Conservation (phyloP, 768 basidiomycete species). For the Dioszegia aurantiaca region DNA sequence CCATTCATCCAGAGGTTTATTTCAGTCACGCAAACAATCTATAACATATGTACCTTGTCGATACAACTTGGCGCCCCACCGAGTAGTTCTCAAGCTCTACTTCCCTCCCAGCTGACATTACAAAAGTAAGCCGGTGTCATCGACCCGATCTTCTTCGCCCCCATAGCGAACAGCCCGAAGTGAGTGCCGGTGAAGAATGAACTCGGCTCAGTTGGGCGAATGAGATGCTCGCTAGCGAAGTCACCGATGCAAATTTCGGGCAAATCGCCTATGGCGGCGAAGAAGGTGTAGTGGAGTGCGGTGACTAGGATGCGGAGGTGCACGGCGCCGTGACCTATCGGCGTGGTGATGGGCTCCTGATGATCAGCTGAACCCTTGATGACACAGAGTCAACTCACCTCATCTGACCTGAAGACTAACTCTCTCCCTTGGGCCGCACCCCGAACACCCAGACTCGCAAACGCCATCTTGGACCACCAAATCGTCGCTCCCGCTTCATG, state of each 20-base stretch:
- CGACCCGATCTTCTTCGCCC: slow-evolving; percentile 2
- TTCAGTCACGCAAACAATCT: too few species aligned
- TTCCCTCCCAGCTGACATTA: not conserved
- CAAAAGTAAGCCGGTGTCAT: not conserved
- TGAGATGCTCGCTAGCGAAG: not conserved
- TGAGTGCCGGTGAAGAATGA: slow-evolving; percentile 12
- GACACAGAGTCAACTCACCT: not conserved
- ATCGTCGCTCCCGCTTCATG: slow-evolving; percentile 25
- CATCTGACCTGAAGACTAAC: not conserved
- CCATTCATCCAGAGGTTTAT: too few species aligned
- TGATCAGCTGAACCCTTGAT: not conserved
- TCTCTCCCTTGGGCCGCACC: slow-evolving; percentile 2
- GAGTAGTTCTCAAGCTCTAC: not conserved
- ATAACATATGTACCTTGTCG: too few species aligned
- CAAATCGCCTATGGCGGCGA: not conserved
- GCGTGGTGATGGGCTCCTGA: not conserved
- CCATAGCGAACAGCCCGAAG: slow-evolving; percentile 2
- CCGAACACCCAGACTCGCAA: slow-evolving; percentile 19
- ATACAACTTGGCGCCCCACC: too few species aligned
- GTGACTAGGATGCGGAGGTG: slow-evolving; percentile 1
- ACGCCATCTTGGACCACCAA: slow-evolving; percentile 22
- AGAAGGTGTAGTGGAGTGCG: slow-evolving; percentile 1
- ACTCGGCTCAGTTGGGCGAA: not conserved
- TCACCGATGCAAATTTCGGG: not conserved
- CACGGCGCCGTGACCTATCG: not conserved